Evolutionary conservation across 2,329 filamentous ascomycete genomes (phyloP).

Genomic region (Nothophoma quercina): DNA sequence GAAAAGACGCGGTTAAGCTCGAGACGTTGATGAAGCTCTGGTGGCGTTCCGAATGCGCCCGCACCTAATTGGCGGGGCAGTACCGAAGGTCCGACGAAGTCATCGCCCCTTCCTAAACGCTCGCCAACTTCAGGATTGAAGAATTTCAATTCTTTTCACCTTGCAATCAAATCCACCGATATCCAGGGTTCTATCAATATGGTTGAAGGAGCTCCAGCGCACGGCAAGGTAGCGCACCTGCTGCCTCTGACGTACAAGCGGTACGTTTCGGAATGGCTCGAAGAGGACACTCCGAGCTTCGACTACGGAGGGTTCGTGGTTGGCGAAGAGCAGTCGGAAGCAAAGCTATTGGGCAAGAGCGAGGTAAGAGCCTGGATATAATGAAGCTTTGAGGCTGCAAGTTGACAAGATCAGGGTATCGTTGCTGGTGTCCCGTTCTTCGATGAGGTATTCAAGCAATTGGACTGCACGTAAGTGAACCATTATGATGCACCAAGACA

Average conservation of each 20-base stretch:
- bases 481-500: not conserved
- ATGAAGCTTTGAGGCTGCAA: no score
- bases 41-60: conserved; percentile 17
- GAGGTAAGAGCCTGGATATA: conserved; percentile 47
- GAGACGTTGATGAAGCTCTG: not conserved
- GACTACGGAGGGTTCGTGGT: conserved; percentile 98
- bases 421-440: conserved; percentile 95
- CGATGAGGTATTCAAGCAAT: conserved; percentile 88
- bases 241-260: conserved; percentile 86
- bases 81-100: conserved; percentile 16
- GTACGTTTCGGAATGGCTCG: conserved; percentile 82
- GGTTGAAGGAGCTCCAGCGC: conserved; percentile 61
- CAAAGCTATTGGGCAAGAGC: conserved; percentile 65
- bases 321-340: conserved; percentile 66
- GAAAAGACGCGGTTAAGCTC: no score
- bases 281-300: conserved; percentile 94
- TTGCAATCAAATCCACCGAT: not conserved
- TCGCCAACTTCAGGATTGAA: not conserved
- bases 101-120: conserved; percentile 4
- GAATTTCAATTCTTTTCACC: not conserved
- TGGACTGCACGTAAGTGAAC: conserved; percentile 74
- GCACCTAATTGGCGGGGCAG: conserved; percentile 21
- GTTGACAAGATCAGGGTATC: conserved; percentile 64
- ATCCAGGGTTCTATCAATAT: conserved; percentile 5
- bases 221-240: conserved; percentile 73